Evolutionary conservation across 179 eudicot species (phyloP).

Genomic region (Patellifolia procumbens): DNA sequence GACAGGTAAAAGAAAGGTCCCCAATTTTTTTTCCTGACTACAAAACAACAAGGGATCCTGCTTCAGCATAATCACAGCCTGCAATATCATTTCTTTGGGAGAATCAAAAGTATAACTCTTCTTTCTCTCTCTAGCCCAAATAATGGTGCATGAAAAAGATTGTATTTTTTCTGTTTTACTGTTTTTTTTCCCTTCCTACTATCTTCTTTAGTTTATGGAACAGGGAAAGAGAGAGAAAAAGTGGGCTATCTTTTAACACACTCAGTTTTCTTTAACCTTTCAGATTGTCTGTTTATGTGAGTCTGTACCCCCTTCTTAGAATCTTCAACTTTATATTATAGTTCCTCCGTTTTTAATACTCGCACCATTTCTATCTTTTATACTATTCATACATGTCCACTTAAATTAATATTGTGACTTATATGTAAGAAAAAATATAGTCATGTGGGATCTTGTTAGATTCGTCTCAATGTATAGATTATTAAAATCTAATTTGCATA

Average conservation of each 20-base stretch:
- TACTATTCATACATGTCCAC: too few species aligned
- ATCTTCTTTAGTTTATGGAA: conserved; percentile 30
- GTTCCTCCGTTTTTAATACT: too few species aligned
- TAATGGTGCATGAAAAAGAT: background rate
- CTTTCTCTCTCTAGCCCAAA: conserved; percentile 21
- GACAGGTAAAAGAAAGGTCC: conserved; percentile 58
- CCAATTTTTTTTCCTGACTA: conserved; percentile 44
- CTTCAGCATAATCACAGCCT: conserved; percentile 44
- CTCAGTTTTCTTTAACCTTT: conserved; percentile 39
- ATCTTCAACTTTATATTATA: conserved; percentile 48
- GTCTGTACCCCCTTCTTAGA: conserved; percentile 42
- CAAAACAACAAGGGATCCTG: conserved; percentile 59
- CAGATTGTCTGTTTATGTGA: conserved; percentile 59
- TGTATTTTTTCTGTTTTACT: conserved; percentile 6
- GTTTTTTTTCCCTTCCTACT: background rate
- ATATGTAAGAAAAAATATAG: too few species aligned
- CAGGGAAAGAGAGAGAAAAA: conserved; percentile 39
- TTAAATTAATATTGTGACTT: too few species aligned
- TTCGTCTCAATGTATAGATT: too few species aligned
- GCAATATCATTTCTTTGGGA: conserved; percentile 69
- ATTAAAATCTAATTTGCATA: too few species aligned
- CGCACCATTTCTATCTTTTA: too few species aligned
- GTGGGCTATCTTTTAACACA: conserved; percentile 63
- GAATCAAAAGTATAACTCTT: conserved; percentile 45
- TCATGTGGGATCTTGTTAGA: too few species aligned